Base-by-base conservation (phyloP, 805 yeast genomes). In the Metschnikowia noctiluminum region DNA sequence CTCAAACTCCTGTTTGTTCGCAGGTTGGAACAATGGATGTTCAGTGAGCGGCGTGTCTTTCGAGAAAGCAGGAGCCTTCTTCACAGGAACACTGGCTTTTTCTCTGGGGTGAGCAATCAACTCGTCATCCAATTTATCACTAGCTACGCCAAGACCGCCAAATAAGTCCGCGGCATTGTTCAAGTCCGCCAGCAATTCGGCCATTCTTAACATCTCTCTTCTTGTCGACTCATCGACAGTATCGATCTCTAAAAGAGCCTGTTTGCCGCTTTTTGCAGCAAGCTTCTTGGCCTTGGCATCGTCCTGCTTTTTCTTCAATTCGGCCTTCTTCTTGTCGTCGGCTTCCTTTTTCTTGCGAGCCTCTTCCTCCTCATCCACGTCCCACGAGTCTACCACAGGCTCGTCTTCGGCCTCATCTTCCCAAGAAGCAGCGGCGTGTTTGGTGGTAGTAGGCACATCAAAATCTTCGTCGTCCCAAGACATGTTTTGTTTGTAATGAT, bases 101-200 rank as follows among this genome's bases (percentile, higher is more conserved):
- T 80, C 82, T 51, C 81, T 69, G 40, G 84, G 84, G 57, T 79
- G 84, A 34, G 72, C 83, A 48, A 65, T 68, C 46, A 67, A 48
- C 51, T 74, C 74, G 44, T 67, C 63, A 15, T 58, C 64, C 36
- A 61, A 62, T 28, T 53, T 58, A 51, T 66, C 73, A 14, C 56
- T 64, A 26, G 81, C 79, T 46, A 79, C 77, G 38, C 80, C 79
- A 56, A 75, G 73, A 13, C 89, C 89, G 31, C 90, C 96, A 64
- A 92, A 89, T 59, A 92, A 74, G 59, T 88, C 96, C 8, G 96
- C 92, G 30, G 99, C 98, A 64, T 88, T 89, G 68, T 88, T 89
- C 66, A 92, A 75, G 71, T 92, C 99, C 28, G 96, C 80, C 42
- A 81, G 84, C 51, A 89, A 61, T 69, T 92, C 96, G 16, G 94